phyloP scores from a whole-genome alignment of 2,329 filamentous ascomycete species.

The Pseudocercospora pini-densiflorae region DNA sequence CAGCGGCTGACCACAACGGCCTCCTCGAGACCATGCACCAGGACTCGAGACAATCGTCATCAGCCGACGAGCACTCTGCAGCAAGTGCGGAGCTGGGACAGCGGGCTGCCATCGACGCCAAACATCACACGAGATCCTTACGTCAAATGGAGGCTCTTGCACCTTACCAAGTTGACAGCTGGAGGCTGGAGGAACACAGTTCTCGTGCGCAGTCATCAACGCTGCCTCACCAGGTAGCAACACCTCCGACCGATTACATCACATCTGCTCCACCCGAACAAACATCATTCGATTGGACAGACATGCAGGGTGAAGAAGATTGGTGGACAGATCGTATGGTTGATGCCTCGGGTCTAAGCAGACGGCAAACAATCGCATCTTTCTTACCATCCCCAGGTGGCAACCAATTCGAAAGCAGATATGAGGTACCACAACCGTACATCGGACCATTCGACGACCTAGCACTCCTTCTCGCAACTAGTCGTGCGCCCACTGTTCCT shows the following conservation, averaged over 20 bases:
- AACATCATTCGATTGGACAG: not conserved
- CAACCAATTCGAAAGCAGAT: slow-evolving; percentile 10
- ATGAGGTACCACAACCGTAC: slow-evolving; percentile 10
- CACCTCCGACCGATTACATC: not conserved
- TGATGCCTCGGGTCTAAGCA: slow-evolving; percentile 7
- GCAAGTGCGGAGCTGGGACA: not conserved
- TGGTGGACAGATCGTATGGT: slow-evolving; percentile 6
- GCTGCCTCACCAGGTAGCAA: not conserved
- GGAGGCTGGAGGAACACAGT: slow-evolving; percentile 9
- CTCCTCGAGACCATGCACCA: slow-evolving; percentile 4
- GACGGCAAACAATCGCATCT: slow-evolving; percentile 18
- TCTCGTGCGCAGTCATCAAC: not conserved
- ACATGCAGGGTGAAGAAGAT: not conserved
- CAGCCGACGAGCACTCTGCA: not conserved
- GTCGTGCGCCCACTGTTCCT: not conserved
- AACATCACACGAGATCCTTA: not conserved
- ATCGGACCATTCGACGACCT: slow-evolving; percentile 19
- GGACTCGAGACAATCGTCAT: slow-evolving; percentile 5
- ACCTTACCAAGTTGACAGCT: slow-evolving; percentile 17
- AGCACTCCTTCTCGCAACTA: slow-evolving; percentile 10
- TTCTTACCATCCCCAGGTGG: slow-evolving; percentile 4
- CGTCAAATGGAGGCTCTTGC: not conserved
- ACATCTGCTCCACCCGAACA: not conserved
- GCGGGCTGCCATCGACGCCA: not conserved
- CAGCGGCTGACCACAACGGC: not conserved